Evolutionary conservation across 2,329 filamentous ascomycete species (phyloP).

Genomic region (Arachnopeziza araneosa): DNA sequence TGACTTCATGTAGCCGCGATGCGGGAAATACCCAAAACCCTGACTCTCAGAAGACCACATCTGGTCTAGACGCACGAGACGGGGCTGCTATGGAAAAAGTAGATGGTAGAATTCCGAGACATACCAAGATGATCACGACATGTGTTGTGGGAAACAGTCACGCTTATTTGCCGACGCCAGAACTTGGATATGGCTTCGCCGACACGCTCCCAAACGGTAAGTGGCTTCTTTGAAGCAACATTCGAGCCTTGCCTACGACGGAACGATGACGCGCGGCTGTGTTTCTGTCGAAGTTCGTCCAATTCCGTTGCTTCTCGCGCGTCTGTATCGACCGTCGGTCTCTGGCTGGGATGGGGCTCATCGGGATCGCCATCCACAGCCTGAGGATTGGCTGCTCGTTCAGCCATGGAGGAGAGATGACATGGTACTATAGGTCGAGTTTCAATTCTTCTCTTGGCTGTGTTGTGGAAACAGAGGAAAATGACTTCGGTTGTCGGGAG

Average conservation of each 20-base stretch:
- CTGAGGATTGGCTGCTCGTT: not conserved
- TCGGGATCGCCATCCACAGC: conserved; percentile 3
- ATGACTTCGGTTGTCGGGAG: not conserved
- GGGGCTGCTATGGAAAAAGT: conserved; percentile 9
- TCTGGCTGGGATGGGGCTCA: conserved; percentile 10
- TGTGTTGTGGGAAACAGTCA: conserved; percentile 43
- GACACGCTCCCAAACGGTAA: conserved; percentile 15
- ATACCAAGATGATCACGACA: conserved; percentile 53
- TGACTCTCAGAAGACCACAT: not conserved
- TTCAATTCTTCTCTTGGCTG: not conserved
- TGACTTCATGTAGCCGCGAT: not conserved
- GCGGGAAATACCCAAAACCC: not conserved
- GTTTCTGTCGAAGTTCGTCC: conserved; percentile 19
- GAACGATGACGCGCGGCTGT: conserved; percentile 19
- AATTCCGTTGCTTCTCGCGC: conserved; percentile 26
- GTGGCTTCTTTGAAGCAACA: conserved; percentile 12
- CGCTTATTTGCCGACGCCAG: conserved; percentile 44
- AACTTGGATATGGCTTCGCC: conserved; percentile 30
- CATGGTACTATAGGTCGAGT: not conserved
- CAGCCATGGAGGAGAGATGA: not conserved
- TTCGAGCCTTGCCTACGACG: conserved; percentile 7
- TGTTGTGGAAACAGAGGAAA: not conserved
- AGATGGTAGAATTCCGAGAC: conserved; percentile 12
- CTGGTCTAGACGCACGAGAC: not conserved
- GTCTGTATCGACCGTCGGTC: conserved; percentile 16